Conservation (phyloP, 495 filamentous ascomycete species). For the Penicillium roqueforti region DNA sequence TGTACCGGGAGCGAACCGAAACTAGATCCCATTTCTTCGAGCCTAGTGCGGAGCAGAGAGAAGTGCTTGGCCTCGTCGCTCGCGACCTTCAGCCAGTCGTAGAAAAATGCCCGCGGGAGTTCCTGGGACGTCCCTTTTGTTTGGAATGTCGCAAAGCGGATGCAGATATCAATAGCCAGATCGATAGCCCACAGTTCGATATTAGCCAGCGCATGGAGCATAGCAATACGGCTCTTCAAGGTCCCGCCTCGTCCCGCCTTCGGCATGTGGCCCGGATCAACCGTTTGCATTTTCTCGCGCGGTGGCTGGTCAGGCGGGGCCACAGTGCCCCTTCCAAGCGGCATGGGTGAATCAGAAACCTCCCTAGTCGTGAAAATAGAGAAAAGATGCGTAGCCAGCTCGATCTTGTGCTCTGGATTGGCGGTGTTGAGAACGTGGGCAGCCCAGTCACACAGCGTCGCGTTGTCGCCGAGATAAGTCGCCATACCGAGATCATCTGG, state of each 20-base stretch:
- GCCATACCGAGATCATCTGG: conserved; percentile 19
- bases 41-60: conserved; percentile 44
- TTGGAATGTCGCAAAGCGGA: conserved; percentile 48
- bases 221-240: conserved; percentile 46
- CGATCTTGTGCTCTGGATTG: conserved; percentile 51
- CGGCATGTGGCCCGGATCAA: conserved; percentile 44
- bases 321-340: conserved; percentile 38
- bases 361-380: conserved; percentile 41
- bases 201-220: conserved; percentile 52
- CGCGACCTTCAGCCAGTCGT: conserved; percentile 53
- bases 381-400: conserved; percentile 48
- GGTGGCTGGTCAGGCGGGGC: conserved; percentile 43
- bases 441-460: conserved; percentile 50
- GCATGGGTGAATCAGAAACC: conserved; percentile 40
- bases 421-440: conserved; percentile 48
- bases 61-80: conserved; percentile 54
- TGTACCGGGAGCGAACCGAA: conserved; percentile 51
- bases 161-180: conserved; percentile 51
- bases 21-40: conserved; percentile 48
- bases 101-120: conserved; percentile 48
- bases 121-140: conserved; percentile 27
- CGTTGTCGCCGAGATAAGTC: conserved; percentile 40
- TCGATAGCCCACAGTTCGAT: conserved; percentile 55
- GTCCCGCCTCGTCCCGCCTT: conserved; percentile 42
- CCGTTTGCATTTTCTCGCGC: conserved; percentile 39